phyloP scores from a whole-genome alignment of 1,284 basidiomycete species.

The Schizophyllum amplum region DNA sequence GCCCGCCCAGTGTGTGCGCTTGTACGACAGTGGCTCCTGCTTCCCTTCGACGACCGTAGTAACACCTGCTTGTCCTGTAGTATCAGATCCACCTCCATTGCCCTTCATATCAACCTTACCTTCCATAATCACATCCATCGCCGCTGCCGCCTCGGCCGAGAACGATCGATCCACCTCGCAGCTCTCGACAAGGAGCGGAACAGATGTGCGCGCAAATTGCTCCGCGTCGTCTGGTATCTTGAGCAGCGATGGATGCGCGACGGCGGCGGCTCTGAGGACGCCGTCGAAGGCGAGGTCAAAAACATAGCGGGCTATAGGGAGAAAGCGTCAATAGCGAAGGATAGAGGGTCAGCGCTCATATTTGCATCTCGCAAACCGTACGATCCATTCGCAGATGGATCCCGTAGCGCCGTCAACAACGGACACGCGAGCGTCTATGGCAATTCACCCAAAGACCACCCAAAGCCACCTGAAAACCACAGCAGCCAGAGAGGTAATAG shows the following conservation, averaged over 20 bases:
- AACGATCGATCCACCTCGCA: conserved; percentile 48
- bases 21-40: conserved; percentile 47
- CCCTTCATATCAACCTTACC: conserved; percentile 45
- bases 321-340: not conserved
- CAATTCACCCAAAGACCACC: too few relatives aligned
- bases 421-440: too few relatives aligned
- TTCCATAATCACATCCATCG: conserved; percentile 50
- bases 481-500: not conserved
- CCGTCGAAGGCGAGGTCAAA: conserved; percentile 64
- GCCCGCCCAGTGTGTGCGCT: conserved; percentile 45
- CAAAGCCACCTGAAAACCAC: too few relatives aligned
- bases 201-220: conserved; percentile 13
- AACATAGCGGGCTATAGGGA: conserved; percentile 31
- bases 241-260: conserved; percentile 63
- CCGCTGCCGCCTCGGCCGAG: conserved; percentile 35
- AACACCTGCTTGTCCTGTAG: too few relatives aligned
- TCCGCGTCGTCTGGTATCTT: conserved; percentile 53
- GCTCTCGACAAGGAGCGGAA: conserved; percentile 55
- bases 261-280: conserved; percentile 42
- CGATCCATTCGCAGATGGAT: too few relatives aligned
- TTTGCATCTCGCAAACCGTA: too few relatives aligned
- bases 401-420: too few relatives aligned
- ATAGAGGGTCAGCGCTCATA: not conserved
- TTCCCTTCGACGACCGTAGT: too few relatives aligned
- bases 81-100: too few relatives aligned